Evolutionary conservation across 805 yeast species (phyloP).

Genomic region (Candida tallmaniae): DNA sequence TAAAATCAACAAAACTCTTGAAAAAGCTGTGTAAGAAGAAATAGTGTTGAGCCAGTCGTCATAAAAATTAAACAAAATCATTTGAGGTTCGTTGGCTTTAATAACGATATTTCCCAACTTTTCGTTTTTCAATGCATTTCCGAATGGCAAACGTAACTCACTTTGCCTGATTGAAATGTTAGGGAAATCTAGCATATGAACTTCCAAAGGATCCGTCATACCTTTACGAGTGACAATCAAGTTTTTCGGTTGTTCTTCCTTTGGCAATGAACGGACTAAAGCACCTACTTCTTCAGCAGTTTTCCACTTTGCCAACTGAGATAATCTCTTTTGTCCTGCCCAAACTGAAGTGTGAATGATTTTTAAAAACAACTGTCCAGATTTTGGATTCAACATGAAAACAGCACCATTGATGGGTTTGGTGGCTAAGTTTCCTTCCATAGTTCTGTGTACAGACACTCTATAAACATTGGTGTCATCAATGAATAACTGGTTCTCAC

Average conservation of each 20-base stretch:
- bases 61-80: constrained; percentile 84
- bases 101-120: constrained; percentile 73
- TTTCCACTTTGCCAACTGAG: constrained; percentile 96
- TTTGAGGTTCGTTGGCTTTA: constrained; percentile 87
- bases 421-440: constrained; percentile 88
- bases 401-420: constrained; percentile 93
- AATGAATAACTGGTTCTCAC: constrained; percentile 77
- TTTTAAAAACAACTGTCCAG: constrained; percentile 86
- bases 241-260: constrained; percentile 93
- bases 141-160: constrained; percentile 85
- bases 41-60: constrained; percentile 89
- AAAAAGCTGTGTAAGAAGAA: constrained; percentile 90
- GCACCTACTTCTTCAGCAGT: constrained; percentile 98
- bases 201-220: constrained; percentile 90
- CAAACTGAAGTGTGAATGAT: constrained; percentile 92
- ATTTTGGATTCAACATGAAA: constrained; percentile 81
- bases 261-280: constrained; percentile 78
- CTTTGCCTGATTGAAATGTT: constrained; percentile 85
- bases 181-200: constrained; percentile 95
- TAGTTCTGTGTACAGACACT: constrained; percentile 85
- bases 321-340: constrained; percentile 93
- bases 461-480: constrained; percentile 95
- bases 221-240: constrained; percentile 87
- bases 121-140: constrained; percentile 76
- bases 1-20: constrained; percentile 76